Percentiles rank a stretch among this genome's conserved stretches.
Evolutionary conservation across 2,329 filamentous ascomycete genomes (phyloP).

Genomic region (Rugonectria rugulosa): DNA sequence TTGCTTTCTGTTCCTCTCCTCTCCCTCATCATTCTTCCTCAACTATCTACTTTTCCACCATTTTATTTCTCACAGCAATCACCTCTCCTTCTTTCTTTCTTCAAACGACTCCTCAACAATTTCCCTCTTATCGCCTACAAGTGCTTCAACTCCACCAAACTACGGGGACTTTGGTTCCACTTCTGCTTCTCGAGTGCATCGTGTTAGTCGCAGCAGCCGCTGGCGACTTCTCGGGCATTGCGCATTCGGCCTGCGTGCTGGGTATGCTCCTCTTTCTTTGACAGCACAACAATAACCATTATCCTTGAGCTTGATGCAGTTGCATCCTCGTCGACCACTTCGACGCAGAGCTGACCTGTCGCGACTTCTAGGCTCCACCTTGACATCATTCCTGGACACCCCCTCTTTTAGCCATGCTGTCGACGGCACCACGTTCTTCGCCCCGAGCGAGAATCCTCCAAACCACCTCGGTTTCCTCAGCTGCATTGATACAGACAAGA

Average conservation of each 20-base stretch:
- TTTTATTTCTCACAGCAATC: not conserved
- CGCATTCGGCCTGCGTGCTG: slow-evolving; percentile 2
- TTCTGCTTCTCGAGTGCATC: slow-evolving; percentile 6
- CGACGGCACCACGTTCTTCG: slow-evolving; percentile 38
- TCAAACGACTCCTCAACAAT: not conserved
- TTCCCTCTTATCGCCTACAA: not conserved
- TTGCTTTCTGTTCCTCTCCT: slow-evolving; percentile 1
- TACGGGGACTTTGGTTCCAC: slow-evolving; percentile 9
- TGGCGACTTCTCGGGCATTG: slow-evolving; percentile 3
- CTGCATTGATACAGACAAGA: slow-evolving; percentile 24
- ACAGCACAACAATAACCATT: not conserved
- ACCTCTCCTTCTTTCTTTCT: not conserved
- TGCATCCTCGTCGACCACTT: not conserved
- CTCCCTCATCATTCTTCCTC: slow-evolving; percentile 13
- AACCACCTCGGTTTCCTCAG: slow-evolving; percentile 20
- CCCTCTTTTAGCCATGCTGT: slow-evolving; percentile 33
- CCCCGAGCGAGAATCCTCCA: slow-evolving; percentile 40
- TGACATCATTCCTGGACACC: not conserved
- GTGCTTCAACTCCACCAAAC: slow-evolving; percentile 1
- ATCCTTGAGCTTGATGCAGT: not conserved
- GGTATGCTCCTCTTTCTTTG: slow-evolving; percentile 9
- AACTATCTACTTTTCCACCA: slow-evolving; percentile 13
- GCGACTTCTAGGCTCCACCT: not conserved
- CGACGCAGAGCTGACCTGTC: slow-evolving; percentile 8
- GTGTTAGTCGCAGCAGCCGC: slow-evolving; percentile 16